These are phyloP conservation scores for Geotrichum restrictum DNA, from an alignment of 1,139 yeast species.

Conservation along the genomic window DNA sequence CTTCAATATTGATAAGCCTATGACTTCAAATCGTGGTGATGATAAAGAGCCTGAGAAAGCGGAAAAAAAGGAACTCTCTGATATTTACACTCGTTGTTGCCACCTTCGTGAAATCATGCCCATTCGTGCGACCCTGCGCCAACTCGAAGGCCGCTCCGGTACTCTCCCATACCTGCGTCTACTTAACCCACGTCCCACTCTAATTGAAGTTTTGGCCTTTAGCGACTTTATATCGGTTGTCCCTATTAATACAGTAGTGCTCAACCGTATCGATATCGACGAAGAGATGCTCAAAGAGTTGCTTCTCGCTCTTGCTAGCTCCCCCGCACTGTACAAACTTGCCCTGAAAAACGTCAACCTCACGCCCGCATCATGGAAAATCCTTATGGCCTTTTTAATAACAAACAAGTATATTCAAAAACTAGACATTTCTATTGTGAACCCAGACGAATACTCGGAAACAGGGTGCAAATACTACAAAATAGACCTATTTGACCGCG, in stretches of 20 bases:
- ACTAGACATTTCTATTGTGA: slow-evolving; percentile 46
- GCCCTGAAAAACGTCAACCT: slow-evolving; percentile 76
- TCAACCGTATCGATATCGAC: slow-evolving; percentile 77
- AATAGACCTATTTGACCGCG: slow-evolving; percentile 45
- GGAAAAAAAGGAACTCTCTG: slow-evolving; percentile 49
- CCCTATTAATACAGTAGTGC: slow-evolving; percentile 71
- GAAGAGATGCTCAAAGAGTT: slow-evolving; percentile 70
- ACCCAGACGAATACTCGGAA: slow-evolving; percentile 17
- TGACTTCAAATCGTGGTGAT: slow-evolving; percentile 1
- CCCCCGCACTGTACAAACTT: slow-evolving; percentile 60
- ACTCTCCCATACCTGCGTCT: slow-evolving; percentile 76
- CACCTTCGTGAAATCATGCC: slow-evolving; percentile 90
- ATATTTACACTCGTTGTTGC: slow-evolving; percentile 84
- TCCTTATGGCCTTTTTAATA: slow-evolving; percentile 66
- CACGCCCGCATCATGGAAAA: slow-evolving; percentile 67
- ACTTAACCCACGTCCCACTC: slow-evolving; percentile 84
- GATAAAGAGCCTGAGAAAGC: not conserved
- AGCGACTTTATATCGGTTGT: slow-evolving; percentile 82
- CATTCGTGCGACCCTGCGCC: slow-evolving; percentile 84
- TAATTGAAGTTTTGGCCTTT: slow-evolving; percentile 83
- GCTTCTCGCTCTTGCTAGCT: slow-evolving; percentile 59
- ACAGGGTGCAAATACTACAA: slow-evolving; percentile 17
- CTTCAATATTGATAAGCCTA: slow-evolving; percentile 28
- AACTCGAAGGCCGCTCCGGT: slow-evolving; percentile 66
- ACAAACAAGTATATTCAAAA: slow-evolving; percentile 56